Base-by-base conservation (phyloP, 371 early-diverging fungal genomes). In the Homolaphlyctis polyrhiza region DNA sequence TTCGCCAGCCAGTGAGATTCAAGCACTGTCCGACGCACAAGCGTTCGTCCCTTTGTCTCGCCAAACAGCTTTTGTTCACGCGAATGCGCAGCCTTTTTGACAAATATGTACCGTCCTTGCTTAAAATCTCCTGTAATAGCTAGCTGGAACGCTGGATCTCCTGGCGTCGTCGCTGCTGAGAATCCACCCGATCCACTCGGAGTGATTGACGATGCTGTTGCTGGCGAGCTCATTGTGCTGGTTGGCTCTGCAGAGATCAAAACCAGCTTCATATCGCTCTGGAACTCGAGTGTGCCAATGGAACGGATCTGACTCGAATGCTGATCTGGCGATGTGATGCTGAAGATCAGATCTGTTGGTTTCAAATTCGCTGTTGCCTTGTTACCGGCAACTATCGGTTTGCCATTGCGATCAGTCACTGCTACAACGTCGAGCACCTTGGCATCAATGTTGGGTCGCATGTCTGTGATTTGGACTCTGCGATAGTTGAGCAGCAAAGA, bases 11-110 rank as follows among this genome's bases (percentile, higher is more conserved):
- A 11, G 14, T 34, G 6, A 3, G 57, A 55, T 5, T 55, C 57
- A 5, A 32, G 6, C 4, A 55, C 30, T 4, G 14, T 35, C 25
- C 33, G 25, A 14, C 30, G 13, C 3, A 27, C 28, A 27, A 55
- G 33, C 6, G 25, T 27, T 27, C 57, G 32, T 4, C 57, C 57
- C 14, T 30, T 30, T 6, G 30, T 21, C 35, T 55, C 57, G 13
- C 57, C 57, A 55, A 55, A 55, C 28, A 55, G 32, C 4, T 25
- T 11, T 33, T 55, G 57, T 27, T 55, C 57, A 3, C 57, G 4
- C 14, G 57, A 55, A 4, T 55, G 25, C 3, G 35, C 14, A 4
- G 5, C 3, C 23, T 55, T 55, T 6, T 27, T 55, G 57, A 55
- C 30, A 4, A 55, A 4, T 8, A 55, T 55, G n/a, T 55, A 55